Evolutionary conservation across 192 early-diverging fungal genomes (phyloP).

Genomic region (Rhizophagus prolifer): DNA sequence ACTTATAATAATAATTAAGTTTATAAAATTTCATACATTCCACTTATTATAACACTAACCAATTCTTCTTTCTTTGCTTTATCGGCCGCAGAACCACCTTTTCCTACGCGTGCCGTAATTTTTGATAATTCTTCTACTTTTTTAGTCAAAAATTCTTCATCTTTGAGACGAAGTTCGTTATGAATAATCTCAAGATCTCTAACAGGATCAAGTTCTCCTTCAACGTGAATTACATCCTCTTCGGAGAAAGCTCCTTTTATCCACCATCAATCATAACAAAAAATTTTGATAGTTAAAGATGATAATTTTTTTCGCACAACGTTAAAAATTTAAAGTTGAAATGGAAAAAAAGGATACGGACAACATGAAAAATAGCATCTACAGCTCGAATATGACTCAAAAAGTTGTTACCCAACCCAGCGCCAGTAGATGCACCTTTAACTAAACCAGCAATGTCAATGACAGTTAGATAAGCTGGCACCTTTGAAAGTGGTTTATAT

Average conservation of each 20-base stretch:
- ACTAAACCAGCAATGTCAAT: conserved; percentile 98
- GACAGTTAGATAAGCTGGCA: conserved; percentile 84
- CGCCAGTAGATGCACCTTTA: conserved; percentile 80
- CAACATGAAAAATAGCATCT: conserved; percentile 83
- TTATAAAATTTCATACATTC: not conserved
- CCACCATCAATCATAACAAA: not conserved
- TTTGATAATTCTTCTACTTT: conserved; percentile 67
- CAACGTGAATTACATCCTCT: conserved; percentile 90
- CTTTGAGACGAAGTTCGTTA: conserved; percentile 93
- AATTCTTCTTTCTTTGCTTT: conserved; percentile 92
- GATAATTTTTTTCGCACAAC: not conserved
- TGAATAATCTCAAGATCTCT: conserved; percentile 95
- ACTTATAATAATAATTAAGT: not conserved
- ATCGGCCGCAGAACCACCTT: conserved; percentile 77
- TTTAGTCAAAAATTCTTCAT: conserved; percentile 79
- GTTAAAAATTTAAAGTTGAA: not conserved
- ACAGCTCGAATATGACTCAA: conserved; percentile 88
- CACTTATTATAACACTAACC: not conserved
- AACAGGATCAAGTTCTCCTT: conserved; percentile 85
- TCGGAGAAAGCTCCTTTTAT: conserved; percentile 75
- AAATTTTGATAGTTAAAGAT: not conserved
- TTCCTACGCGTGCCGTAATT: conserved; percentile 71
- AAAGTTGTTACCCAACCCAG: conserved; percentile 91
- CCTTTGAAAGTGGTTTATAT: conserved; percentile 65
- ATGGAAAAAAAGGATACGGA: conserved; percentile 49